Evolutionary conservation across 2,329 filamentous ascomycete genomes (phyloP).

Genomic region (Talaromyces islandicus): DNA sequence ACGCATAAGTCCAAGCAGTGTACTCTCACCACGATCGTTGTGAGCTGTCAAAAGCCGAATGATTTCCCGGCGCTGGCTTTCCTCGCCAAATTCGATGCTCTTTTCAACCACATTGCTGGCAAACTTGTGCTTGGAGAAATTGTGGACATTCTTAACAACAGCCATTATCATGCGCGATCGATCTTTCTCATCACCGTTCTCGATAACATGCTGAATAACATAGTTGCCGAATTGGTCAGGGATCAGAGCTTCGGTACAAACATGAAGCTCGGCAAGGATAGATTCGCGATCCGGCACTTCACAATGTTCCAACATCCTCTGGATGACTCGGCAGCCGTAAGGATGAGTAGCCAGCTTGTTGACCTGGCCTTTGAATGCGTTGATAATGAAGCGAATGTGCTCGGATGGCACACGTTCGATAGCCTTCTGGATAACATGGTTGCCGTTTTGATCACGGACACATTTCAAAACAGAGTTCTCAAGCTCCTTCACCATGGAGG

Average conservation of each 20-base stretch:
- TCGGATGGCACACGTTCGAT: slow-evolving; percentile 73
- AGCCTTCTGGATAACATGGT: slow-evolving; percentile 93
- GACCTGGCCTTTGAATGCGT: slow-evolving; percentile 70
- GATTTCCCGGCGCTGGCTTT: slow-evolving; percentile 64
- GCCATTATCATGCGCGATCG: slow-evolving; percentile 65
- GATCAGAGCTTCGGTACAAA: slow-evolving; percentile 65
- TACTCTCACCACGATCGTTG: slow-evolving; percentile 60
- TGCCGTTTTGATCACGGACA: slow-evolving; percentile 83
- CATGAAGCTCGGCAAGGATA: slow-evolving; percentile 74
- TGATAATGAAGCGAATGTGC: slow-evolving; percentile 79
- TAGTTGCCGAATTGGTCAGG: slow-evolving; percentile 93
- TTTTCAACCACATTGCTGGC: slow-evolving; percentile 97
- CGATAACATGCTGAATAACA: slow-evolving; percentile 86
- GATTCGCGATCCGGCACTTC: slow-evolving; percentile 62
- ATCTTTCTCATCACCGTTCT: slow-evolving; percentile 68
- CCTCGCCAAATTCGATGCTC: slow-evolving; percentile 68
- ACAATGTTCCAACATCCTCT: slow-evolving; percentile 82
- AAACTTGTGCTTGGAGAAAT: slow-evolving; percentile 88
- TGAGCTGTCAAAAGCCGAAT: slow-evolving; percentile 56
- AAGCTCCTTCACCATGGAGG: slow-evolving; percentile 74
- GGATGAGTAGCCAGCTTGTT: slow-evolving; percentile 68
- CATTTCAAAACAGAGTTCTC: slow-evolving; percentile 69
- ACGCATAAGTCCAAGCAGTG: slow-evolving; percentile 72
- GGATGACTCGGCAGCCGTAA: slow-evolving; percentile 89
- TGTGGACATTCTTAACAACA: slow-evolving; percentile 65